Base-by-base conservation (phyloP, 2,329 filamentous ascomycete species). In the Colletotrichum destructivum region DNA sequence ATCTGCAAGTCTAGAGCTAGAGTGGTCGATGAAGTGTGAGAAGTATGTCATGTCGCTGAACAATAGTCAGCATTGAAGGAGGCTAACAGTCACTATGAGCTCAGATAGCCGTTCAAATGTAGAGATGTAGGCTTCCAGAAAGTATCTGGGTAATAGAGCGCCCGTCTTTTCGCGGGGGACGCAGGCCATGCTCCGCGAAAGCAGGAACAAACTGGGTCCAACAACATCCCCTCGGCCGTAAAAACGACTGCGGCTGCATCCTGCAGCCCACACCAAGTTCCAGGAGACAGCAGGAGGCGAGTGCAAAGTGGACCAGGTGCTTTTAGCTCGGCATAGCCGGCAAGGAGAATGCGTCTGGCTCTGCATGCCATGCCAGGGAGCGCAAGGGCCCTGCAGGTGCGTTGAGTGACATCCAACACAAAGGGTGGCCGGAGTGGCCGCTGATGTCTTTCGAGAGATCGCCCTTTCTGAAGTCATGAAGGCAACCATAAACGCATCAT, bases 301-400 rank as follows among this genome's bases (percentile, higher is more conserved):
- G 12, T 16, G 4, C 26, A 4, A 21, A 21, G 52, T n/a, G 49
- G 23, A 52, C 49, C 21, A 9, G 18, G n/a, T 42, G 40, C 21
- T 51, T 46, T 60, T 60, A 51, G 54, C n/a, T 51, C 55, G 35
- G 44, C 21, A 60, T 18, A 23, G 35, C 46, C 35, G 55, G 35
- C 54, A 51, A 31, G 11, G 26, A 23, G 21, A 47, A 40, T 8
- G 38, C 49, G 16, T 15, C n/a, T 15, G 16, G 8, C 11, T 59
- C 54, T 52, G 54, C 44, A 59, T 52, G 63, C 31, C 63, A 21
- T 21, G 21, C 12, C 44, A n/a, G 31, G 44, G 13, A 42, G 26
- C n/a, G 49, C 12, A 2, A 8, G 16, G 51, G 42, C 54, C 11
- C 5, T n/a, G 18, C 35, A 40, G 35, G 11, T 23, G 5, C 35